Evolutionary conservation across 2,329 filamentous ascomycete species (phyloP).

Genomic region (Curvularia eragrostidis): DNA sequence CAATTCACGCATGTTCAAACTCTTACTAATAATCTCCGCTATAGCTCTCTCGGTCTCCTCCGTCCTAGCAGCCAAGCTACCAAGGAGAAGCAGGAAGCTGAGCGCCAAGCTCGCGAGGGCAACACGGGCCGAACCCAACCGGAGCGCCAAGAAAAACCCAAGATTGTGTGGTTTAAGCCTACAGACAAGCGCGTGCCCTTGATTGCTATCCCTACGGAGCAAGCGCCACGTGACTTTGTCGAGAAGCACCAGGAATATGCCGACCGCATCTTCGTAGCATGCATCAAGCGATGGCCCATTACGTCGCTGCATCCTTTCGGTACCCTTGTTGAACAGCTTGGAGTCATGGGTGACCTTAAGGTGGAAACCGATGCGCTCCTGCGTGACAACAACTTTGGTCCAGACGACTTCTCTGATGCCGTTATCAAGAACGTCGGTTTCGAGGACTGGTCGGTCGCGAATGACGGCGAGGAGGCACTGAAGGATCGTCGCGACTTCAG

Average conservation of each 20-base stretch:
- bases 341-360: slow-evolving; percentile 95
- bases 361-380: slow-evolving; percentile 97
- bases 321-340: slow-evolving; percentile 94
- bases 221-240: slow-evolving; percentile 96
- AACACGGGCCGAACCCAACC: slow-evolving; percentile 74
- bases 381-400: slow-evolving; percentile 97
- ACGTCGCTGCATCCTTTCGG: slow-evolving; percentile 99
- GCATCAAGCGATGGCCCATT: slow-evolving; percentile 99
- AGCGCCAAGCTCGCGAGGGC: slow-evolving; percentile 89
- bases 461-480: slow-evolving; percentile 78
- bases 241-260: slow-evolving; percentile 98
- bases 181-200: slow-evolving; percentile 98
- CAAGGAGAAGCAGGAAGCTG: slow-evolving; percentile 98
- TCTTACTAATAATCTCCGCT: slow-evolving; percentile 22
- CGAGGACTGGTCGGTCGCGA: slow-evolving; percentile 86
- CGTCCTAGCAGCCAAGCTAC: slow-evolving; percentile 97
- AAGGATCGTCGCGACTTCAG: slow-evolving; percentile 87
- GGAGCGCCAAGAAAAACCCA: slow-evolving; percentile 92
- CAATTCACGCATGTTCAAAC: not conserved
- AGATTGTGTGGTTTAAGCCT: slow-evolving; percentile 99
- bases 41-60: slow-evolving; percentile 82
- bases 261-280: slow-evolving; percentile 97
- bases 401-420: slow-evolving; percentile 96
- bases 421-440: slow-evolving; percentile 91
- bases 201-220: slow-evolving; percentile 97